phyloP scores from a whole-genome alignment of 2,329 filamentous ascomycete species.

The Lachnellula subtilissima region DNA sequence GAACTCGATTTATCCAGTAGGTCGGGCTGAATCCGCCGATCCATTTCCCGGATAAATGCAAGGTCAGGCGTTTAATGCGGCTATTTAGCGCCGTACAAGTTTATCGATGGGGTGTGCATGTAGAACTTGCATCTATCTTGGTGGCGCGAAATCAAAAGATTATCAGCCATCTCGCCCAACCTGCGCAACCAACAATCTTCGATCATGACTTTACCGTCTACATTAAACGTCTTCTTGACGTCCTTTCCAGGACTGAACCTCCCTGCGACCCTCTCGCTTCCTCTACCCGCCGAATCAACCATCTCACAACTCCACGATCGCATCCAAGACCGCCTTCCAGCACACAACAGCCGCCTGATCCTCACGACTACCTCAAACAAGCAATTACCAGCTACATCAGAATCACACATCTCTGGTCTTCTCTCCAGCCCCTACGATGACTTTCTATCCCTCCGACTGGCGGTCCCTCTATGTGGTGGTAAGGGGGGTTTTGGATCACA shows the following conservation, averaged over 20 bases:
- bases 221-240: conserved; percentile 75
- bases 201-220: conserved; percentile 50
- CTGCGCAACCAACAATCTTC: neutral
- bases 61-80: neutral
- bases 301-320: conserved; percentile 61
- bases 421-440: conserved; percentile 54
- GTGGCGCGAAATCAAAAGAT: neutral
- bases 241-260: conserved; percentile 79
- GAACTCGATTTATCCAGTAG: neutral
- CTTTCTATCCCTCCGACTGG: conserved; percentile 78
- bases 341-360: conserved; percentile 56
- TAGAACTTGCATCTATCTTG: neutral
- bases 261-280: conserved; percentile 77
- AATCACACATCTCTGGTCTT: conserved; percentile 54
- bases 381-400: conserved; percentile 53
- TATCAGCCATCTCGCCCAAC: neutral
- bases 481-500: conserved; percentile 98
- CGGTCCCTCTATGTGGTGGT: conserved; percentile 76
- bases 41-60: neutral
- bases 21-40: neutral
- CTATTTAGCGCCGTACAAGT: neutral
- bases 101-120: neutral
- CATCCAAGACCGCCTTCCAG: conserved; percentile 58
- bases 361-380: conserved; percentile 80
- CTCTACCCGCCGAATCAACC: conserved; percentile 59